These are phyloP conservation scores for Penicillium maclennaniae DNA, from an alignment of 495 filamentous ascomycete species.

Conservation along the genomic window DNA sequence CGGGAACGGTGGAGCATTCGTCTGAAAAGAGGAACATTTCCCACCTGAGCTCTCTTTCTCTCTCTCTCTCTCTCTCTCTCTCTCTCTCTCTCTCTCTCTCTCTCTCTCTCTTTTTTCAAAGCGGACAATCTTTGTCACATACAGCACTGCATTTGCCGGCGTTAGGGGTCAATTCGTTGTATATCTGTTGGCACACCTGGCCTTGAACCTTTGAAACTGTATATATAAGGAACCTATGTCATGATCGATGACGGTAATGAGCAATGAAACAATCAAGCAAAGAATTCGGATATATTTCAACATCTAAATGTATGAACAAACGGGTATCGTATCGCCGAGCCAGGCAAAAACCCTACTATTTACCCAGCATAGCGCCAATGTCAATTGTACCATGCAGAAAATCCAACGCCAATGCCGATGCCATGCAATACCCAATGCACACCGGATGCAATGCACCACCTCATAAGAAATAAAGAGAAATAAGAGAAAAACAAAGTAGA, in stretches of 20 bases:
- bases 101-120: not conserved
- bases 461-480: not conserved
- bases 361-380: not conserved
- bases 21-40: constrained; percentile 5
- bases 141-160: constrained; percentile 1
- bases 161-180: constrained; percentile 4
- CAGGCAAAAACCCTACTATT: not conserved
- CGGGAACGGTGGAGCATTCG: constrained; percentile 17
- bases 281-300: not conserved
- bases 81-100: not conserved
- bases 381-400: not conserved
- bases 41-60: too few species aligned
- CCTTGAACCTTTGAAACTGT: constrained; percentile 13
- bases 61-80: not conserved
- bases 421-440: constrained; percentile 1
- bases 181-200: not conserved
- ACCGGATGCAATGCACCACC: not conserved
- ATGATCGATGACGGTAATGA: constrained; percentile 25
- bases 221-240: constrained; percentile 22
- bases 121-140: not conserved
- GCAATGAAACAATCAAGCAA: constrained; percentile 23
- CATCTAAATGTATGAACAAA: too few species aligned
- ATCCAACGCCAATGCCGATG: constrained; percentile 12
- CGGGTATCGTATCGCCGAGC: not conserved
- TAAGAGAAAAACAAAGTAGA: too few species aligned